Evolutionary conservation across 2,329 filamentous ascomycete species (phyloP).

Genomic region (Clarireedia sp.): DNA sequence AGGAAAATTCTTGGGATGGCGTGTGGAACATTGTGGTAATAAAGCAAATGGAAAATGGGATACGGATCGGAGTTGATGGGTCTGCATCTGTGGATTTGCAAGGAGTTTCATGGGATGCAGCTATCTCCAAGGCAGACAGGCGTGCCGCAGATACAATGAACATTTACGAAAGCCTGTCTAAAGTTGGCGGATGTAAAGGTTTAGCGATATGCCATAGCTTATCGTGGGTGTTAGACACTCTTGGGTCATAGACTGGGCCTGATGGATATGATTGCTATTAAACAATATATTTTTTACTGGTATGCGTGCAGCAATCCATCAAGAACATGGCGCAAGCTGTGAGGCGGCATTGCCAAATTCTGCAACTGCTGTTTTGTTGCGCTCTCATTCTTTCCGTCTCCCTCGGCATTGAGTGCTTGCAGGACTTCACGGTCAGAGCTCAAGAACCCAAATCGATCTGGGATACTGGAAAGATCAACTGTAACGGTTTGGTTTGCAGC

Average conservation of each 20-base stretch:
- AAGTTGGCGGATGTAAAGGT: too few species aligned
- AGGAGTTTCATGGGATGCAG: neutral
- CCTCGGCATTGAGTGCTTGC: neutral
- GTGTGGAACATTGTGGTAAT: neutral
- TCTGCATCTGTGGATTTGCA: neutral
- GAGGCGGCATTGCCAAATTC: neutral
- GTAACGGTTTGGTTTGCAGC: constrained; percentile 49
- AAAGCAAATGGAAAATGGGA: neutral
- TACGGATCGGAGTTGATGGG: neutral
- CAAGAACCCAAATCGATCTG: constrained; percentile 6
- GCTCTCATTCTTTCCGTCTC: neutral
- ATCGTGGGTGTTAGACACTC: too few species aligned
- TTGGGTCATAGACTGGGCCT: too few species aligned
- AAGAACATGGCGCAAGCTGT: neutral
- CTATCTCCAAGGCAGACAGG: neutral
- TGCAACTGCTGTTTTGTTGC: neutral
- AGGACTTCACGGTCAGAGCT: neutral
- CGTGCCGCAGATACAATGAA: neutral
- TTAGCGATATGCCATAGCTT: too few species aligned
- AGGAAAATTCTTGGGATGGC: neutral
- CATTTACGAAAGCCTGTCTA: too few species aligned
- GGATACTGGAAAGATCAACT: constrained; percentile 35
- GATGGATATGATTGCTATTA: neutral
- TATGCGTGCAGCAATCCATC: neutral
- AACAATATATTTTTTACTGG: neutral